phyloP scores from a whole-genome alignment of 116 monocot genomes.

The Trichopus zeylanicus region DNA sequence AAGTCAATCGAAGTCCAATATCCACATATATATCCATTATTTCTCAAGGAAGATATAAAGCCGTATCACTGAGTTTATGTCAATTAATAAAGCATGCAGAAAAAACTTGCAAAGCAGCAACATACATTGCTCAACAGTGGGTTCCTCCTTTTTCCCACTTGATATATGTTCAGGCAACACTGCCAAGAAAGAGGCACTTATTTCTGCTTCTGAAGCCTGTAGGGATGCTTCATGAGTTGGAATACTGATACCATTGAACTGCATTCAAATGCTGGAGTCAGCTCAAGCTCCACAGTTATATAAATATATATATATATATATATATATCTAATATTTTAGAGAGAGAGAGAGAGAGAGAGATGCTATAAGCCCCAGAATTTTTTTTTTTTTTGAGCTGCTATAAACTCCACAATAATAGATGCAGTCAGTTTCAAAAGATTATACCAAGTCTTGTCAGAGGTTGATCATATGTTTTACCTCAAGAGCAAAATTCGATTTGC shows the following conservation, averaged over 20 bases:
- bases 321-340: too few species aligned
- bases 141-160: constrained; percentile 8
- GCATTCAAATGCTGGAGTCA: neutral
- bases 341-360: too few species aligned
- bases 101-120: neutral
- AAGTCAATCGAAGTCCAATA: neutral
- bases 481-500: neutral
- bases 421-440: neutral
- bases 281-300: neutral
- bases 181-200: constrained; percentile 7
- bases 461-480: constrained; percentile 14
- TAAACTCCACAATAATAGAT: too few species aligned
- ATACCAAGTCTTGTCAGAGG: neutral
- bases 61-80: too few species aligned
- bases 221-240: neutral
- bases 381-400: too few species aligned
- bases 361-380: too few species aligned
- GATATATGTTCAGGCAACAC: constrained; percentile 7
- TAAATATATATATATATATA: too few species aligned
- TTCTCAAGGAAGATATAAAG: neutral
- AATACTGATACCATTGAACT: constrained; percentile 10
- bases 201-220: neutral
- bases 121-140: constrained; percentile 17
- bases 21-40: neutral
- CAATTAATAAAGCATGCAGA: neutral